Conservation (phyloP, 768 basidiomycete genomes). For the Amanita jacksonii region DNA sequence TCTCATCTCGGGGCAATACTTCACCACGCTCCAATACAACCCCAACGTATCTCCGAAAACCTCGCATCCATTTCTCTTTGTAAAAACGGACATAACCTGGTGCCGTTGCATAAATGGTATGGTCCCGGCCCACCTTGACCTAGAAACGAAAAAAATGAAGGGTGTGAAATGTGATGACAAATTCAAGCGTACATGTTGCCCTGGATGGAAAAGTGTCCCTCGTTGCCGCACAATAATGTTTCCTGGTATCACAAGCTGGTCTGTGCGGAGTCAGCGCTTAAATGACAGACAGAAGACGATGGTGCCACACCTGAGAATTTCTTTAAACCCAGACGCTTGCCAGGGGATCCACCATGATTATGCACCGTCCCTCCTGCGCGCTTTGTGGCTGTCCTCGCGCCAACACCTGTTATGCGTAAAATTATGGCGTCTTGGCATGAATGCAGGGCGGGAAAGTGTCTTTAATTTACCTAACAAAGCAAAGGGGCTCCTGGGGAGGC, state of each 20-base stretch:
- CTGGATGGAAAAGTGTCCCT: constrained; percentile 87
- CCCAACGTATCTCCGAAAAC: constrained; percentile 74
- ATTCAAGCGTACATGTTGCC: constrained; percentile 66
- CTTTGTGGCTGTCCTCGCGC: constrained; percentile 92
- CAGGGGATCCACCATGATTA: constrained; percentile 89
- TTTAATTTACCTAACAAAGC: constrained; percentile 29
- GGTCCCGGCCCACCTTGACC: constrained; percentile 90
- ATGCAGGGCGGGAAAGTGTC: too few relatives aligned
- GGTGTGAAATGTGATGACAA: background rate
- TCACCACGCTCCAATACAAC: constrained; percentile 79
- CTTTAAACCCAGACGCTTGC: constrained; percentile 90
- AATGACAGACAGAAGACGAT: background rate
- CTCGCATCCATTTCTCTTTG: constrained; percentile 65
- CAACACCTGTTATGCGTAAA: constrained; percentile 43
- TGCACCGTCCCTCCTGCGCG: constrained; percentile 90
- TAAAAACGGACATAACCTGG: constrained; percentile 96
- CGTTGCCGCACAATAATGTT: constrained; percentile 96
- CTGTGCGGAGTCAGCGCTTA: constrained; percentile 28
- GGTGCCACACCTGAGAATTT: constrained; percentile 79
- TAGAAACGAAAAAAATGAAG: constrained; percentile 19
- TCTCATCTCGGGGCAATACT: constrained; percentile 76
- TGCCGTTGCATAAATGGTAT: constrained; percentile 84
- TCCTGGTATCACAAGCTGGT: constrained; percentile 87
- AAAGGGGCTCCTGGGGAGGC: constrained; percentile 37
- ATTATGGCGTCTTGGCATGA: too few relatives aligned